Base-by-base conservation (phyloP, 345 rosid genomes). In the Arabis hirsuta region DNA sequence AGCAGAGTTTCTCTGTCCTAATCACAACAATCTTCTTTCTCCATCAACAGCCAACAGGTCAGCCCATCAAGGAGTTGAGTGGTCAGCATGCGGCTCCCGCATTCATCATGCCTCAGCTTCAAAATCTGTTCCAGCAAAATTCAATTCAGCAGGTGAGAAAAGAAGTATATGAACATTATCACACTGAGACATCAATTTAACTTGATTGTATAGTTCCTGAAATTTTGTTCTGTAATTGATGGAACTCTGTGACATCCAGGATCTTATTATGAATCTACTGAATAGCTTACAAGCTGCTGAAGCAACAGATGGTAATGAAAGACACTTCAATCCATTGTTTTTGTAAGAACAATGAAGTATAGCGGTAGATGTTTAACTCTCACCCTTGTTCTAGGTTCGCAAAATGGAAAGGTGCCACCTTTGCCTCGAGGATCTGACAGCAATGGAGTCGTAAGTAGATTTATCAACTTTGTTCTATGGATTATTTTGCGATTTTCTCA, bases 381-480 rank as follows among this genome's bases (percentile, higher is more conserved):
- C 29, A 53, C 65, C 36, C 14, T 12, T 62, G 45, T 75, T 77
- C 58, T 86, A 92, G 95, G 72, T 45, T 61, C 81, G 60, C 97
- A 83, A 80, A 92, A 92, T 61, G 99, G 98, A 67, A 96, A 90
- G 80, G 83, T 88, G 81, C 92, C 90, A 9, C 90, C 86, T 2
- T 75, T 83, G 68, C 90, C 97, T 73, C 94, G 82, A 50, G 39
- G 74, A 71, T 59, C 82, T 24, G 98, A 90, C 78, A 84, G 67
- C 79, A 90, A 88, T 78, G 97, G 91, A 79, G 80, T 43, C 39
- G 96, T 95, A 72, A 82, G 90, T 63, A 52, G 27, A 12, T 70
- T 47, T 62, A n/a, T 73, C 50, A 55, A 26, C 42, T 69, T 80
- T 46, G 16, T 54, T 38, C 48, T 9, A 2, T 9, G 38, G 39